These are phyloP conservation scores for Aspergillus versicolor DNA, from an alignment of 2,329 filamentous ascomycete species.

Conservation along the genomic window DNA sequence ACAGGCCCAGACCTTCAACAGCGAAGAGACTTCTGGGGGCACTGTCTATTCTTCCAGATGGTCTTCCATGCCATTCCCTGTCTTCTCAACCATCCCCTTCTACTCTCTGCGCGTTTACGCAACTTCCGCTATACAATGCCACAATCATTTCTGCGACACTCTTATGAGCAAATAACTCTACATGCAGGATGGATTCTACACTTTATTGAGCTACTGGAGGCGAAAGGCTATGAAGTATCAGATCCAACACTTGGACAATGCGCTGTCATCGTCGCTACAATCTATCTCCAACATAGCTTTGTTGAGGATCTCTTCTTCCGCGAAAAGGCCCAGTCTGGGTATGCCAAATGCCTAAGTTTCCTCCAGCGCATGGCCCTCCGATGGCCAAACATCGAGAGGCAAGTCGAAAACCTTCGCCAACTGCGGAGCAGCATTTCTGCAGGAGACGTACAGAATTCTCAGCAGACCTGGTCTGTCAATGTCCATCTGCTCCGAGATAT, in stretches of 20 bases:
- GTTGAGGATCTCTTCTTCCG: conserved; percentile 35
- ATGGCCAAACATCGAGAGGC: conserved; percentile 35
- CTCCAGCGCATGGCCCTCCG: conserved; percentile 30
- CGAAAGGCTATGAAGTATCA: conserved; percentile 43
- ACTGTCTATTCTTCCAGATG: conserved; percentile 50
- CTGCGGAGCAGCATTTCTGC: conserved; percentile 7
- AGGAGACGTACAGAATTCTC: conserved; percentile 4
- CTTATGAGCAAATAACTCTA: conserved; percentile 46
- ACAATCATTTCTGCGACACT: conserved; percentile 52
- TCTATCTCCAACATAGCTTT: conserved; percentile 52
- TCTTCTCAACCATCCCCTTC: conserved; percentile 50
- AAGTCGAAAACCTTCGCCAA: conserved; percentile 8
- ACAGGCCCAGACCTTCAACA: conserved; percentile 35
- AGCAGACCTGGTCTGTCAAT: conserved; percentile 16
- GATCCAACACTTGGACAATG: conserved; percentile 47
- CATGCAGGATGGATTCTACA: conserved; percentile 51
- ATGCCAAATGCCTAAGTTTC: conserved; percentile 42
- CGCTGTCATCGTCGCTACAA: conserved; percentile 50
- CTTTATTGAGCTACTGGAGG: conserved; percentile 44
- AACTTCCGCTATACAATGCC: conserved; percentile 51
- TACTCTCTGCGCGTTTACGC: conserved; percentile 48
- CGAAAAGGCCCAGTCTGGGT: conserved; percentile 37
- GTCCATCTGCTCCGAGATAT: conserved; percentile 6
- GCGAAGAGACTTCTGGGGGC: conserved; percentile 49
- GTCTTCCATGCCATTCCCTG: conserved; percentile 50